Evolutionary conservation across 1,139 yeast genomes (phyloP).

Genomic region (Saccharomyces hybrid): DNA sequence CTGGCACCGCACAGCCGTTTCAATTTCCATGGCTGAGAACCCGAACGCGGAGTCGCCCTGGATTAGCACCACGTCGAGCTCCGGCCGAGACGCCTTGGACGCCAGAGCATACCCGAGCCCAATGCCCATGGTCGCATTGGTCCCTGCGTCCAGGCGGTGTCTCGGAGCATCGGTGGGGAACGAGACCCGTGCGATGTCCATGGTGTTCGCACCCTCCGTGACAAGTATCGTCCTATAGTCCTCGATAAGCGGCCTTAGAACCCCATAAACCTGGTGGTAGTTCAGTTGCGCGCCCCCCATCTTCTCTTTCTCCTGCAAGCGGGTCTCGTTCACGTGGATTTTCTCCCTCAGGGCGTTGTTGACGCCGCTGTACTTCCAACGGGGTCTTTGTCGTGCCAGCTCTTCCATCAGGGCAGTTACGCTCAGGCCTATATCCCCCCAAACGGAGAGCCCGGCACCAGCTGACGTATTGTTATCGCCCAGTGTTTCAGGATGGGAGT

Average conservation of each 20-base stretch:
- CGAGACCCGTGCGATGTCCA: conserved; percentile 57
- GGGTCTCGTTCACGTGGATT: conserved; percentile 35
- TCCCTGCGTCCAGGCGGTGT: conserved; percentile 59
- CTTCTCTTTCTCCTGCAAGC: conserved; percentile 32
- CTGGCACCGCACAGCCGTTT: conserved; percentile 48
- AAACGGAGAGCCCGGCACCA: conserved; percentile 15
- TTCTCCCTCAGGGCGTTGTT: conserved; percentile 29
- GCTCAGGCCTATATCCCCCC: conserved; percentile 44
- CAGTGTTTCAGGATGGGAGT: conserved; percentile 43
- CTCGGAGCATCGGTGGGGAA: conserved; percentile 48
- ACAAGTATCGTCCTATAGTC: conserved; percentile 38
- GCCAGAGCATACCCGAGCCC: conserved; percentile 62
- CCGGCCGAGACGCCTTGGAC: conserved; percentile 43
- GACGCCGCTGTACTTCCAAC: conserved; percentile 23
- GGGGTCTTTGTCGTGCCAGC: neutral
- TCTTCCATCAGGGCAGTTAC: conserved; percentile 32
- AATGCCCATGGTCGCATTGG: conserved; percentile 67
- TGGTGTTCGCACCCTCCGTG: conserved; percentile 66
- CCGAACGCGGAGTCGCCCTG: conserved; percentile 73
- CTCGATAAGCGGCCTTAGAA: conserved; percentile 36
- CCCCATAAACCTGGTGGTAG: conserved; percentile 48
- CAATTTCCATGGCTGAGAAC: conserved; percentile 57
- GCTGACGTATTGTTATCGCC: conserved; percentile 35
- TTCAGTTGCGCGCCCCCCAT: conserved; percentile 25
- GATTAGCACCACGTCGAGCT: conserved; percentile 44